phyloP scores from a whole-genome alignment of 306 rosid genomes.

The Malus sieversii region DNA sequence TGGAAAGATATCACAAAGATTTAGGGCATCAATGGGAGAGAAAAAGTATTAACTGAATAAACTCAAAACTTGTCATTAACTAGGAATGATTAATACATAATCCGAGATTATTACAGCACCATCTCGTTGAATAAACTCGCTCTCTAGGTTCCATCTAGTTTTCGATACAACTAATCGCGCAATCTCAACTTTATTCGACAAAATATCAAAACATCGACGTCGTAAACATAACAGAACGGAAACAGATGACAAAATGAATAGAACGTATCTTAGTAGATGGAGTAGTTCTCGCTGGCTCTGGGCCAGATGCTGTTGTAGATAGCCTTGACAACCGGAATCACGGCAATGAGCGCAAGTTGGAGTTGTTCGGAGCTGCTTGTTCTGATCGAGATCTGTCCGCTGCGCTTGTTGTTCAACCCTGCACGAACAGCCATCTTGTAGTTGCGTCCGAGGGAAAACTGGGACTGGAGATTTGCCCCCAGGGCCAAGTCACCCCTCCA shows the following conservation, averaged over 20 bases:
- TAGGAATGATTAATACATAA: not conserved
- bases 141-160: slow-evolving; percentile 23
- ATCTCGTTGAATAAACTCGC: slow-evolving; percentile 1
- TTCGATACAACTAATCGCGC: slow-evolving; percentile 10
- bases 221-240: slow-evolving; percentile 5
- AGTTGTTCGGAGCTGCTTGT: slow-evolving; percentile 97
- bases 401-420: slow-evolving; percentile 89
- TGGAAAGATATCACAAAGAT: no score
- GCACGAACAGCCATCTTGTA: slow-evolving; percentile 89
- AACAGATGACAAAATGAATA: not conserved
- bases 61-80: not conserved
- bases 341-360: slow-evolving; percentile 78
- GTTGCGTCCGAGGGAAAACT: slow-evolving; percentile 74
- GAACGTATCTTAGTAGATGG: slow-evolving; percentile 49
- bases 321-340: slow-evolving; percentile 66
- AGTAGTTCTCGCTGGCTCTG: slow-evolving; percentile 61
- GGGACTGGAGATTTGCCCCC: slow-evolving; percentile 83
- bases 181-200: slow-evolving; percentile 15
- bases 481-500: slow-evolving; percentile 90
- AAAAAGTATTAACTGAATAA: not conserved
- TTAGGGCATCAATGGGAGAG: no score
- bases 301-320: slow-evolving; percentile 67
- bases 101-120: not conserved
- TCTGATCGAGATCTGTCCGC: slow-evolving; percentile 79
- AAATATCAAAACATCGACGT: not conserved